Base-by-base conservation (phyloP, 169 alveolate species). In the Plasmodium yoelii region DNA sequence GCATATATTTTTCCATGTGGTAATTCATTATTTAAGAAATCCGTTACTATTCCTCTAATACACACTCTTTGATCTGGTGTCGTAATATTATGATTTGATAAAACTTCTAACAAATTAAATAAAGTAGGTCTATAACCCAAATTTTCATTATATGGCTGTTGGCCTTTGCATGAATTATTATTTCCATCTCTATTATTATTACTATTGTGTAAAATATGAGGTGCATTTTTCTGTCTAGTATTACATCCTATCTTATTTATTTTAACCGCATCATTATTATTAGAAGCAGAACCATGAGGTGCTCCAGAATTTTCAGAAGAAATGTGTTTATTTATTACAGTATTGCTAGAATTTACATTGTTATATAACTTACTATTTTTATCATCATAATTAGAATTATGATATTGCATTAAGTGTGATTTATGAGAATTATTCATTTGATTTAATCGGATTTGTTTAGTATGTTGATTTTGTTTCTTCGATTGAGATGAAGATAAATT, bases 61-160 rank as follows among this genome's bases (percentile, higher is more conserved):
- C 97, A 94, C 73, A 94, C 95, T n/a, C 98, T 82, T 93, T 96
- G 98, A 61, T 95, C 96, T 6, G 96, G 97, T 2, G 98, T 96
- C 1, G 98, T 96, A 44, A 95, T 90, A 55, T 94, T 93, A 61
- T 95, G 96, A 61, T 95, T 95, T 49, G 98, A 96, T 65, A 96
- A 68, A 34, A 93, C 97, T 71, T 93, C 96, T 39, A 96, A 91
- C 89, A 96, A 71, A 57, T 94, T 94, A 63, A 96, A 95, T n/a
- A 96, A 80, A 28, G 98, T 96, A 22, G 98, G 98, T n/a, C 97
- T 26, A 39, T 86, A 86, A 2, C 68, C 75, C n/a, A 18, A 77
- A 44, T 77, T 77, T 42, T 65, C 84, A 61, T 68, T 42, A 60
- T 57, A 68, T 10, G 67, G 22, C 24, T 67, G 90, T 26, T 77